phyloP scores from a whole-genome alignment of 257 asterid species.

The Asclepias syriaca region DNA sequence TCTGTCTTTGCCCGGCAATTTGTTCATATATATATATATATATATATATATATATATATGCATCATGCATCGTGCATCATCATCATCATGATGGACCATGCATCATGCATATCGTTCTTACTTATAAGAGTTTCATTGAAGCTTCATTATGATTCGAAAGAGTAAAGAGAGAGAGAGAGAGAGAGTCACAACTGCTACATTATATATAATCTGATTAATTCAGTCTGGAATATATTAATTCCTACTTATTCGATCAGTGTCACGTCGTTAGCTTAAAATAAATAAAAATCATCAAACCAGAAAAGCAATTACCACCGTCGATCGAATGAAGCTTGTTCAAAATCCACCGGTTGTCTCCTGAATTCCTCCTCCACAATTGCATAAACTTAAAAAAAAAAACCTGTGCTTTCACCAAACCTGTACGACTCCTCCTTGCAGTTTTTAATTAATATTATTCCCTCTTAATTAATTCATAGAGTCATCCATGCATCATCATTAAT shows the following conservation, averaged over 20 bases:
- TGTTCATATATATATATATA: slow-evolving; percentile 8
- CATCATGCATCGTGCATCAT: too few species aligned
- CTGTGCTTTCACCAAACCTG: slow-evolving; percentile 22
- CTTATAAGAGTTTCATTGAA: slow-evolving; percentile 8
- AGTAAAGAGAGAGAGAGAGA: neutral
- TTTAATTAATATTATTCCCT: neutral
- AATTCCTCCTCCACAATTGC: slow-evolving; percentile 18
- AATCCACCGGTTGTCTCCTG: slow-evolving; percentile 22
- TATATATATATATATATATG: neutral
- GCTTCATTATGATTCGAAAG: slow-evolving; percentile 8
- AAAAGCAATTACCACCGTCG: slow-evolving; percentile 21
- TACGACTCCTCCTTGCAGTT: neutral
- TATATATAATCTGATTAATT: slow-evolving; percentile 14
- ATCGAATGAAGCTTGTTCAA: slow-evolving; percentile 33
- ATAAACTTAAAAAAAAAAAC: slow-evolving; percentile 13
- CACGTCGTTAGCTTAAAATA: slow-evolving; percentile 27
- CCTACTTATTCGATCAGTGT: slow-evolving; percentile 32
- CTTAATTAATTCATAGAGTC: neutral
- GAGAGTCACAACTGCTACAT: slow-evolving; percentile 38
- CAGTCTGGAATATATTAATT: neutral
- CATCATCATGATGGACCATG: too few species aligned
- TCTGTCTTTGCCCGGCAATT: slow-evolving; percentile 31
- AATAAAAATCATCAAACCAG: slow-evolving; percentile 12
- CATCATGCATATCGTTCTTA: neutral
- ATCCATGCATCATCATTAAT: neutral